A percentile compares a stretch with the other conserved stretches of the same genome.
Evolutionary conservation across 2,329 filamentous ascomycete species (phyloP).

Genomic region (Alternaria gaisen): DNA sequence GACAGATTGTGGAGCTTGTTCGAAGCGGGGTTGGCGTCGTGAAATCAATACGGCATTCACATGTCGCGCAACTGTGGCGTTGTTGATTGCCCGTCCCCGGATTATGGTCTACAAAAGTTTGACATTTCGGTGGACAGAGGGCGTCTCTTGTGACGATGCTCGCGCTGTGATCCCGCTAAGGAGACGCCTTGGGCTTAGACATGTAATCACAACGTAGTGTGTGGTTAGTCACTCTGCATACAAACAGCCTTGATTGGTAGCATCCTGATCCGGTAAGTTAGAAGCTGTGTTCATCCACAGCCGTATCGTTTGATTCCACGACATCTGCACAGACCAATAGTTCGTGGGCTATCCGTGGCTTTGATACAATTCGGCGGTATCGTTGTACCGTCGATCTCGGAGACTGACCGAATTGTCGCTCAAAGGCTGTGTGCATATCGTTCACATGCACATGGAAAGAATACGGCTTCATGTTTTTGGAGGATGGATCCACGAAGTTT

Average conservation of each 20-base stretch:
- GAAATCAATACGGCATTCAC: slow-evolving; percentile 39
- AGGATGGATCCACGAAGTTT: not conserved
- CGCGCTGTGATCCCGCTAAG: slow-evolving; percentile 35
- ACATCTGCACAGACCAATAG: slow-evolving; percentile 46
- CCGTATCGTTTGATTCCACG: slow-evolving; percentile 36
- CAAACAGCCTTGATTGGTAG: slow-evolving; percentile 34
- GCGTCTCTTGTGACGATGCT: slow-evolving; percentile 40
- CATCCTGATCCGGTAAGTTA: slow-evolving; percentile 30
- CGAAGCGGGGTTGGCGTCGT: slow-evolving; percentile 26
- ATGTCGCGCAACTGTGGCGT: slow-evolving; percentile 50
- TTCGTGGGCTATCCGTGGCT: slow-evolving; percentile 41
- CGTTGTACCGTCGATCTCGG: slow-evolving; percentile 36
- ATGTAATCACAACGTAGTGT: slow-evolving; percentile 28
- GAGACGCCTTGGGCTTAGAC: slow-evolving; percentile 25
- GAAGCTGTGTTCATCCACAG: slow-evolving; percentile 23
- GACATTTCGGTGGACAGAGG: slow-evolving; percentile 31
- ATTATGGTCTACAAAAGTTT: slow-evolving; percentile 30
- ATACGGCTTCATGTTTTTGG: slow-evolving; percentile 4
- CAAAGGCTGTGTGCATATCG: slow-evolving; percentile 33
- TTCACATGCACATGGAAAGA: slow-evolving; percentile 15
- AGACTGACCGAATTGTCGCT: slow-evolving; percentile 28
- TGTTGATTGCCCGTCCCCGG: slow-evolving; percentile 36
- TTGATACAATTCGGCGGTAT: slow-evolving; percentile 39
- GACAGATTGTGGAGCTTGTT: slow-evolving; percentile 23
- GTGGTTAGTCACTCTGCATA: slow-evolving; percentile 26